Evolutionary conservation across 345 rosid genomes (phyloP), one percentile per base, ranked within the genome.

Genomic region (Eucalyptus albens): DNA sequence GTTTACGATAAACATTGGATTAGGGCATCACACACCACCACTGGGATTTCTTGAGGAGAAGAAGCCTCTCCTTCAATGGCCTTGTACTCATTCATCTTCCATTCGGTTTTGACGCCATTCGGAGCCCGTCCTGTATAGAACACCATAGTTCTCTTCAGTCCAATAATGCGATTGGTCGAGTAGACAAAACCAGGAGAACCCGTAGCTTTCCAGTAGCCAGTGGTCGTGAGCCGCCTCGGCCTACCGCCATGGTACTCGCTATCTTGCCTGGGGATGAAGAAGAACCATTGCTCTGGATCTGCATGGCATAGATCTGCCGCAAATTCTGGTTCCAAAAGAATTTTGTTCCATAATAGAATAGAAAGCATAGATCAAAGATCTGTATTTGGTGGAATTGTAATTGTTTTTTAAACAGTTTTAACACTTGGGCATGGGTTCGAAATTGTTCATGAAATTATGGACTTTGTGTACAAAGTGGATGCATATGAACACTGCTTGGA

Each of bases 81-180:
- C 81, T 90, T 92, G 51, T 92, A 93, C 40, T 92, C 95, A 42
- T 93, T 93, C 93, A 93, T 92, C 87, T 93, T 94, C 95, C 95
- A 93, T 50, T 93, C 92, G 2, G 94, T 94, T 89, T 93, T 94
- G n/a, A 26, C 62, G 24, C 95, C 94, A 24, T 16, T 90, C 2
- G 93, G 94, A 88, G 94, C 93, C 87, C 92, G 90, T 89, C 95
- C 95, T 4, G 31, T 89, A 86, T 94, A 94, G 89, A 93, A 93
- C 85, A 92, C 93, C 95, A 93, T 92, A 50, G 94, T 92, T 87
- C 95, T 90, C 88, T 92, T 93, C 26, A 90, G 88, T 13, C 95
- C 95, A 12, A 93, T 56, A 5, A 88, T 86, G 17, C 89, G 93
- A 56, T 69, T 91, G 56, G 47, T 83, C 42, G 94, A 93, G 90